phyloP scores from a whole-genome alignment of 2,329 filamentous ascomycete species.

The Zelopaecilomyces penicillatus region DNA sequence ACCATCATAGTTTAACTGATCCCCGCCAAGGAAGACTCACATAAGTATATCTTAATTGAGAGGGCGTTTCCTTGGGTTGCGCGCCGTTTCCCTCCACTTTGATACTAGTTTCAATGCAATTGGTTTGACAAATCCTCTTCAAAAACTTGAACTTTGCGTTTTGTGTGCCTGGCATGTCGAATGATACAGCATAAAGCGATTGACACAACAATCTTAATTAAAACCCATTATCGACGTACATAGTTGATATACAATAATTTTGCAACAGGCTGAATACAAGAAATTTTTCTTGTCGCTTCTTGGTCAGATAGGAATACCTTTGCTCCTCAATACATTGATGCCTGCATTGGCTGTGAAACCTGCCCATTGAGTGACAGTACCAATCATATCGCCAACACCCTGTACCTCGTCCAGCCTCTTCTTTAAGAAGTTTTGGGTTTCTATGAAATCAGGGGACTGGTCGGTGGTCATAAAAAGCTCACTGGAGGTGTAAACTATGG shows the following conservation, averaged over 20 bases:
- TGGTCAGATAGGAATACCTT: constrained; percentile 67
- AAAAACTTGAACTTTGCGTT: no score
- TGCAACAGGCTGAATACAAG: no score
- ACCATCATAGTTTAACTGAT: constrained; percentile 41
- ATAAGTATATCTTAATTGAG: neutral
- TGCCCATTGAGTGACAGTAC: constrained; percentile 65
- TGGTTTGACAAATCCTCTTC: no score
- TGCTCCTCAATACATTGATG: constrained; percentile 79
- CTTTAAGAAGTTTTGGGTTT: constrained; percentile 73
- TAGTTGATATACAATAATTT: no score
- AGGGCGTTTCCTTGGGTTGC: no score
- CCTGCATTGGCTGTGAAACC: constrained; percentile 70
- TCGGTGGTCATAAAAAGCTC: constrained; percentile 96
- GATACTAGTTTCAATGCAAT: no score
- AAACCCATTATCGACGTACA: no score
- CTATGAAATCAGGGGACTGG: constrained; percentile 58
- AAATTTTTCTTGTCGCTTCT: no score
- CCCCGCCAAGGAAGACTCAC: constrained; percentile 46
- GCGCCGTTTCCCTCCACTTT: neutral
- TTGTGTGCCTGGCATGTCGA: no score
- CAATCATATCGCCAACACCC: constrained; percentile 52
- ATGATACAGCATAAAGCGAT: no score
- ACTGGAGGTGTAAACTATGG: constrained; percentile 56
- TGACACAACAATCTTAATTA: no score
- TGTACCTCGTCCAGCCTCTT: constrained; percentile 64